phyloP scores from a whole-genome alignment of 768 basidiomycete genomes.

The Boletus bicolor region DNA sequence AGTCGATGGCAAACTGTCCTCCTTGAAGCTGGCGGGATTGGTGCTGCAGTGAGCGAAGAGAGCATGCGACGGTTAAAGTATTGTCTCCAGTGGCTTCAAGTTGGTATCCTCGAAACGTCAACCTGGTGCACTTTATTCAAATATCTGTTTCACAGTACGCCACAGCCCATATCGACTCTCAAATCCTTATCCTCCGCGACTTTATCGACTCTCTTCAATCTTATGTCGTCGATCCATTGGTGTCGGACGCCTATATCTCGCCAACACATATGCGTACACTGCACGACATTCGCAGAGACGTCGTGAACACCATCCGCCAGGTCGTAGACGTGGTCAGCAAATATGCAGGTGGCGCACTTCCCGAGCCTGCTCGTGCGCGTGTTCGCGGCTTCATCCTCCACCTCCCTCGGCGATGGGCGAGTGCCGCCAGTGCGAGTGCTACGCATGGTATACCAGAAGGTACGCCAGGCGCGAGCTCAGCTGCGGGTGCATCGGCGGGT shows the following conservation, averaged over 20 bases:
- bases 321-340: slow-evolving; percentile 85
- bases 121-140: background rate
- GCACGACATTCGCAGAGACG: slow-evolving; percentile 68
- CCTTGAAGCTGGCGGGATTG: slow-evolving; percentile 82
- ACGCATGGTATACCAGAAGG: slow-evolving; percentile 26
- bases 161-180: slow-evolving; percentile 81
- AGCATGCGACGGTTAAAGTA: slow-evolving; percentile 84
- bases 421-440: slow-evolving; percentile 30
- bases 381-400: slow-evolving; percentile 76
- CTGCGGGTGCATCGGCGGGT: slow-evolving; percentile 32
- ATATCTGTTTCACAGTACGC: slow-evolving; percentile 58
- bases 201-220: slow-evolving; percentile 72
- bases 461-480: slow-evolving; percentile 34
- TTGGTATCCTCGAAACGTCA: slow-evolving; percentile 32
- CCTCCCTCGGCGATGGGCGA: slow-evolving; percentile 81
- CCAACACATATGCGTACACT: slow-evolving; percentile 63
- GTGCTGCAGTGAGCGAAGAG: slow-evolving; percentile 87
- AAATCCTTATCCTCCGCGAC: slow-evolving; percentile 79
- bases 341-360: slow-evolving; percentile 83
- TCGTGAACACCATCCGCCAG: slow-evolving; percentile 86
- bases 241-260: slow-evolving; percentile 36
- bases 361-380: slow-evolving; percentile 73
- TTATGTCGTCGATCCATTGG: slow-evolving; percentile 22
- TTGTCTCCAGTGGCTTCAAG: slow-evolving; percentile 86
- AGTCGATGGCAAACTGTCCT: slow-evolving; percentile 84